A percentile compares a stretch with the other conserved stretches of the same genome.
Conservation (phyloP, 176 grass and related monocot genomes). For the Juncus inflexus region DNA sequence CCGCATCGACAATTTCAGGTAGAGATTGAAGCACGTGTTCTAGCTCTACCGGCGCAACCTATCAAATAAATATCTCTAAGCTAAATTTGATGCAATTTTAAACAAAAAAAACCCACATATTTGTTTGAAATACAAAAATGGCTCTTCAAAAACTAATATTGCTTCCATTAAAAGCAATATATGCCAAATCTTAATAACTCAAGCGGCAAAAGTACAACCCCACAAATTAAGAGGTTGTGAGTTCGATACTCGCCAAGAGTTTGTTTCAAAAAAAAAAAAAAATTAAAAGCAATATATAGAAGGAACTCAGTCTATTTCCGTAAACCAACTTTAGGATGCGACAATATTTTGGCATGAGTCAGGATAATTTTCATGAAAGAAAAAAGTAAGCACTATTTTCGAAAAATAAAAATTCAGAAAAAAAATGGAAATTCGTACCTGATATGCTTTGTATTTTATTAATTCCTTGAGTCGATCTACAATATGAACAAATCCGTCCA, state of each 20-base stretch:
- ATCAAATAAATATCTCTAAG: conserved; percentile 4
- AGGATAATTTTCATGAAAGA: too few species aligned
- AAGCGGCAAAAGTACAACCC: too few species aligned
- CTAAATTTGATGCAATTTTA: background rate
- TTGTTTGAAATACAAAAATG: conserved; percentile 1
- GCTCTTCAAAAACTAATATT: background rate
- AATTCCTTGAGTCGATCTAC: conserved; percentile 45
- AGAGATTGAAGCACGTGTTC: conserved; percentile 32
- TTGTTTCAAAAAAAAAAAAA: too few species aligned
- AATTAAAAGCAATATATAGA: too few species aligned
- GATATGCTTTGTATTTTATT: conserved; percentile 52
- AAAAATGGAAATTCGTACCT: conserved; percentile 14
- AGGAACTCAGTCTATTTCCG: too few species aligned
- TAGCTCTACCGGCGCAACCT: conserved; percentile 49
- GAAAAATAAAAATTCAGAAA: background rate
- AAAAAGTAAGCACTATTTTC: too few species aligned
- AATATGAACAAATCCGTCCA: conserved; percentile 37
- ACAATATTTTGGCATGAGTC: too few species aligned
- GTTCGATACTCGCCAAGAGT: too few species aligned
- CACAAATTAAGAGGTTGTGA: too few species aligned
- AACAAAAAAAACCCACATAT: background rate
- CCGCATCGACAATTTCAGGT: conserved; percentile 30
- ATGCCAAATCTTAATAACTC: too few species aligned
- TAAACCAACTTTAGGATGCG: too few species aligned
- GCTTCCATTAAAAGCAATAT: background rate